Evolutionary conservation across 192 early-diverging fungal species (phyloP).

Genomic region (Helicostylum pulchrum): DNA sequence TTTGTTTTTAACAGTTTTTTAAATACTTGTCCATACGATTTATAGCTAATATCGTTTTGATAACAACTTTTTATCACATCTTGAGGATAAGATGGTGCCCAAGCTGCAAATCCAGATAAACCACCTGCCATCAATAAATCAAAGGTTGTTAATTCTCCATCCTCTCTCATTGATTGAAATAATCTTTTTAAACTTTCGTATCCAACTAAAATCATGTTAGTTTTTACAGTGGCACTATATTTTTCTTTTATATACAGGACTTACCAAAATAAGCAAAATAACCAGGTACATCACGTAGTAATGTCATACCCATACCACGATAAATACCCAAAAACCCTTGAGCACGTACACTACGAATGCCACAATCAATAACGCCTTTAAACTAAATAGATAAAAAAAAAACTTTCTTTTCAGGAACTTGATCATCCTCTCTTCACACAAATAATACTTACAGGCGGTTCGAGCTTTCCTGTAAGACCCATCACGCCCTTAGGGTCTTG

Average conservation of each 20-base stretch:
- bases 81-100: conserved; percentile 74
- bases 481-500: conserved; percentile 44
- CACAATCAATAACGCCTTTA: conserved; percentile 88
- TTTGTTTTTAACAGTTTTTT: background rate
- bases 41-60: conserved; percentile 47
- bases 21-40: background rate
- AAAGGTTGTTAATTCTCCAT: conserved; percentile 59
- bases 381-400: conserved; percentile 58
- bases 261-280: conserved; percentile 90
- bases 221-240: background rate
- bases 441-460: conserved; percentile 32
- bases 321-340: conserved; percentile 79
- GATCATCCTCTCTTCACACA: no score
- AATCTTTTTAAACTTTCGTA: conserved; percentile 81
- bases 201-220: conserved; percentile 42
- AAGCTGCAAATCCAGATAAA: conserved; percentile 92
- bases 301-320: conserved; percentile 86
- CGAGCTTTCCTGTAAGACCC: conserved; percentile 26
- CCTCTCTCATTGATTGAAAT: conserved; percentile 54
- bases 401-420: background rate
- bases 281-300: conserved; percentile 88
- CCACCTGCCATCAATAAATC: conserved; percentile 92
- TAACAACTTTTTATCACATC: conserved; percentile 85
- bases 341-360: conserved; percentile 68
- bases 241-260: no score